A percentile compares a stretch with the other conserved stretches of the same genome.
phyloP scores from a whole-genome alignment of 2,329 filamentous ascomycete genomes.

The Ophiostoma tasmaniense region DNA sequence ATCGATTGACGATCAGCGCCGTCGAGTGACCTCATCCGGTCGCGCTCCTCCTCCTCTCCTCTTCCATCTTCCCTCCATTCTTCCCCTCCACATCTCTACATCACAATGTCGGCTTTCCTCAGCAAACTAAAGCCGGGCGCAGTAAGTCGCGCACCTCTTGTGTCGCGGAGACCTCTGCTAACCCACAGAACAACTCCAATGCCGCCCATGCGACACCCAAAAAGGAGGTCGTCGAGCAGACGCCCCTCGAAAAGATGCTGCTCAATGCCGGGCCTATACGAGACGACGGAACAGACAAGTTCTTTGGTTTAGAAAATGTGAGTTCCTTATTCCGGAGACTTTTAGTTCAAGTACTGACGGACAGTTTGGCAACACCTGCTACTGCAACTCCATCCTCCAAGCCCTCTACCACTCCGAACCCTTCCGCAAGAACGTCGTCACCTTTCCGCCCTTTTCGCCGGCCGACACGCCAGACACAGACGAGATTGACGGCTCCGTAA shows the following conservation, averaged over 20 bases:
- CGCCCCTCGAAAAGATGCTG: constrained; percentile 65
- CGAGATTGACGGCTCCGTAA: background rate
- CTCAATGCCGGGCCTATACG: constrained; percentile 72
- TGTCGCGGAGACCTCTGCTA: background rate
- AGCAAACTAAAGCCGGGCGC: constrained; percentile 49
- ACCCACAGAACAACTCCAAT: constrained; percentile 25
- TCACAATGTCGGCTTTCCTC: constrained; percentile 45
- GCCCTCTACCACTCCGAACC: constrained; percentile 91
- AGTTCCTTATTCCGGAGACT: too few species aligned
- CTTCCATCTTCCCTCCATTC: background rate
- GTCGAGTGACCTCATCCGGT: constrained; percentile 2
- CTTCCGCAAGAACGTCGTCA: constrained; percentile 89
- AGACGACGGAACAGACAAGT: constrained; percentile 89
- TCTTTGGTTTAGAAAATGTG: constrained; percentile 97
- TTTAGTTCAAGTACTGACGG: too few species aligned
- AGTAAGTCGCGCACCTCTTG: constrained; percentile 36
- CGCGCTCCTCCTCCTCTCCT: background rate
- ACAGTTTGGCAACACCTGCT: constrained; percentile 96
- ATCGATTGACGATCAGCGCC: background rate
- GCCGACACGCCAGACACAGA: constrained; percentile 54
- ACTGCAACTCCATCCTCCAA: constrained; percentile 97
- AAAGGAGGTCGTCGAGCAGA: constrained; percentile 52
- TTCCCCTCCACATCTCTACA: background rate
- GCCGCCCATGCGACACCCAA: constrained; percentile 27
- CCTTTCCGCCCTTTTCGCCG: constrained; percentile 69